A percentile compares a stretch with the other conserved stretches of the same genome.
Evolutionary conservation across 2,329 filamentous ascomycete species (phyloP).

Genomic region (Paecilomyces niveus): DNA sequence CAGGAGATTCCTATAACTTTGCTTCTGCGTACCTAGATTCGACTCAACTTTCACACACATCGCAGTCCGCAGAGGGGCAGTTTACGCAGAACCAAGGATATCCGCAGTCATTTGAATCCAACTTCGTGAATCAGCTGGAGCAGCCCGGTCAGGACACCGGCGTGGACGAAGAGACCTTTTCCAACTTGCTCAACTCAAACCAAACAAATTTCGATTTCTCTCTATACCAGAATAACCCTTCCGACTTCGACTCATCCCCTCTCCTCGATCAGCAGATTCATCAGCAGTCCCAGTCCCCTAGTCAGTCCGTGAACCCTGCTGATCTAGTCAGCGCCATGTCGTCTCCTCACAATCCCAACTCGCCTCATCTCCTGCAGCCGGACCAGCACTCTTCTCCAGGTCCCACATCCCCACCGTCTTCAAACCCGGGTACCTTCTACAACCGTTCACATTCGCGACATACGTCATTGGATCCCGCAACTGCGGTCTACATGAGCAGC

Average conservation of each 20-base stretch:
- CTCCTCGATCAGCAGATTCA: slow-evolving; percentile 36
- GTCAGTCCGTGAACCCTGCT: slow-evolving; percentile 40
- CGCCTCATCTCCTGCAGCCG: slow-evolving; percentile 51
- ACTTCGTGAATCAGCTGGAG: slow-evolving; percentile 28
- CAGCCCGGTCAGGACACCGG: slow-evolving; percentile 19
- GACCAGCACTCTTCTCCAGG: slow-evolving; percentile 47
- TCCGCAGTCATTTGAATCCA: slow-evolving; percentile 31
- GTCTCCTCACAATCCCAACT: slow-evolving; percentile 46
- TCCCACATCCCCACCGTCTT: slow-evolving; percentile 48
- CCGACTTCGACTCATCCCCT: slow-evolving; percentile 32
- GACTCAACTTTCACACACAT: slow-evolving; percentile 20
- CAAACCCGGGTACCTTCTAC: slow-evolving; percentile 46
- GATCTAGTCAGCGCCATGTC: slow-evolving; percentile 40
- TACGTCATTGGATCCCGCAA: slow-evolving; percentile 54
- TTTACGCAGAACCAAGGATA: slow-evolving; percentile 27
- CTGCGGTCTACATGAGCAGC: slow-evolving; percentile 50
- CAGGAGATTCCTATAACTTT: slow-evolving; percentile 30
- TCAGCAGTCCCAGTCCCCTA: slow-evolving; percentile 26
- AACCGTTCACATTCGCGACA: slow-evolving; percentile 53
- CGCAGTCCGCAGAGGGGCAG: slow-evolving; percentile 25
- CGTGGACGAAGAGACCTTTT: slow-evolving; percentile 30
- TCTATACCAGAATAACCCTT: slow-evolving; percentile 21
- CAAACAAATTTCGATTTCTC: slow-evolving; percentile 31
- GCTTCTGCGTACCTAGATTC: slow-evolving; percentile 27
- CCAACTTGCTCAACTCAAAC: slow-evolving; percentile 33